A percentile compares a stretch with the other conserved stretches of the same genome.
Evolutionary conservation across 108 stramenopile genomes (phyloP).

Genomic region (Nitzschia sp.): DNA sequence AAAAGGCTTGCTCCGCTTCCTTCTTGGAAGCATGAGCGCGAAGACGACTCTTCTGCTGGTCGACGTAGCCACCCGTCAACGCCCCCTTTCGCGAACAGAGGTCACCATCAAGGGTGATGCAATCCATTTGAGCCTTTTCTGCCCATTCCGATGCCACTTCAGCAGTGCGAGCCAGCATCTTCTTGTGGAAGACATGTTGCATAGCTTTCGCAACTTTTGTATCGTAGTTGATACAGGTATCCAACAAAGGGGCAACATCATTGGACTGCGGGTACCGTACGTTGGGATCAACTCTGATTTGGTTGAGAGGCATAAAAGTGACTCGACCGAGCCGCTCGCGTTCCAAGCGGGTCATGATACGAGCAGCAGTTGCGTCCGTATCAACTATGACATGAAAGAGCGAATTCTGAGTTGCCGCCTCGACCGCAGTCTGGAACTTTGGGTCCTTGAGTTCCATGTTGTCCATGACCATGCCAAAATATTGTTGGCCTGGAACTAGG

Average conservation of each 20-base stretch:
- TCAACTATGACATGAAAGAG: constrained; percentile 99
- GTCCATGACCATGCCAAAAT: constrained; percentile 93
- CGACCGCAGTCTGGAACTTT: constrained; percentile 92
- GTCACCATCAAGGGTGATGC: constrained; percentile 98
- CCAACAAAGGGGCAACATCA: constrained; percentile 67
- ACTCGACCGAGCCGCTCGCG: constrained; percentile 88
- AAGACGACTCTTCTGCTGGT: constrained; percentile 69
- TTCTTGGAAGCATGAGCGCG: constrained; percentile 56
- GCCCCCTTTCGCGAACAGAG: constrained; percentile 91
- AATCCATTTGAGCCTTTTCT: constrained; percentile 80
- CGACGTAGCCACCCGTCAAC: constrained; percentile 90
- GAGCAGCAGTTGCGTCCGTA: constrained; percentile 94
- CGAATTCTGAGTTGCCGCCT: constrained; percentile 92
- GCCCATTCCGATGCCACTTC: constrained; percentile 83
- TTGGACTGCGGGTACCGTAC: constrained; percentile 67
- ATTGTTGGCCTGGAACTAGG: constrained; percentile 64
- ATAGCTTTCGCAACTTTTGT: constrained; percentile 85
- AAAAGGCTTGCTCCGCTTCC: constrained; percentile 50
- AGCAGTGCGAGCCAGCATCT: constrained; percentile 83
- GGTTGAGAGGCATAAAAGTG: constrained; percentile 97
- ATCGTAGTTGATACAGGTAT: constrained; percentile 80
- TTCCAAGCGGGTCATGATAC: constrained; percentile 89
- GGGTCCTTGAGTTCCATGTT: constrained; percentile 79
- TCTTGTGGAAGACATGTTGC: constrained; percentile 92
- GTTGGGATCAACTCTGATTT: constrained; percentile 63